A percentile compares a stretch with the other conserved stretches of the same genome.
Evolutionary conservation across 495 filamentous ascomycete species (phyloP).

Genomic region (Penicillium coffeae): DNA sequence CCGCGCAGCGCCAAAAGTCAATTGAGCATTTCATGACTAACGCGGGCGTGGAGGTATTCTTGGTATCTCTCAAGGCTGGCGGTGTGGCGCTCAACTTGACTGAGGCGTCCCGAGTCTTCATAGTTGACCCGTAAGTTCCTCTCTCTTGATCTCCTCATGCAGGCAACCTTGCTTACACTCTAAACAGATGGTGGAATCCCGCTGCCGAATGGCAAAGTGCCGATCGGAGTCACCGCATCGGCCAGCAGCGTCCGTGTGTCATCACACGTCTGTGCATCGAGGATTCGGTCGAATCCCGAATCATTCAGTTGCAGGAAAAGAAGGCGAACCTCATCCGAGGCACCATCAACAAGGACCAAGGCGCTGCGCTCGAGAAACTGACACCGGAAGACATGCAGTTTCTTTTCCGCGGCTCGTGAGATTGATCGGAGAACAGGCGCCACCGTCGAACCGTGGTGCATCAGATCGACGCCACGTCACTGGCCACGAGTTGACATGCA

Average conservation of each 20-base stretch:
- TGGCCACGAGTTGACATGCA: neutral
- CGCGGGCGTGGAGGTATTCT: conserved; percentile 84
- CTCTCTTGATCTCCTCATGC: neutral
- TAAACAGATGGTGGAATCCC: conserved; percentile 86
- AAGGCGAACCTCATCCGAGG: conserved; percentile 94
- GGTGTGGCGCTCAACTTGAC: conserved; percentile 94
- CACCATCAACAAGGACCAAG: conserved; percentile 87
- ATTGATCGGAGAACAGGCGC: neutral
- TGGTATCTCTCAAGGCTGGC: conserved; percentile 92
- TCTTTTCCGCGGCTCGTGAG: conserved; percentile 66
- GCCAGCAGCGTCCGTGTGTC: conserved; percentile 87
- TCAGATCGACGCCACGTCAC: conserved; percentile 4
- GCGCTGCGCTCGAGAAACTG: conserved; percentile 76
- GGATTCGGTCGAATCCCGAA: conserved; percentile 91
- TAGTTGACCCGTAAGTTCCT: conserved; percentile 79
- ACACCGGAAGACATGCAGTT: conserved; percentile 93
- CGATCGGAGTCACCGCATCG: conserved; percentile 95
- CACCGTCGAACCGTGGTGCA: neutral
- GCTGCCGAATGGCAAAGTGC: conserved; percentile 97
- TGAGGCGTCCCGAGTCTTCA: conserved; percentile 89
- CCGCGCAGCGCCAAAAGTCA: conserved; percentile 82
- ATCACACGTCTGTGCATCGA: conserved; percentile 93
- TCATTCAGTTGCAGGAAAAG: conserved; percentile 94
- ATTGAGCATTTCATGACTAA: conserved; percentile 96
- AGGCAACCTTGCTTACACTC: conserved; percentile 12